Evolutionary conservation across 305 asterid genomes (phyloP), one percentile per base, ranked within the genome.

Genomic region (Solanum hybrid): DNA sequence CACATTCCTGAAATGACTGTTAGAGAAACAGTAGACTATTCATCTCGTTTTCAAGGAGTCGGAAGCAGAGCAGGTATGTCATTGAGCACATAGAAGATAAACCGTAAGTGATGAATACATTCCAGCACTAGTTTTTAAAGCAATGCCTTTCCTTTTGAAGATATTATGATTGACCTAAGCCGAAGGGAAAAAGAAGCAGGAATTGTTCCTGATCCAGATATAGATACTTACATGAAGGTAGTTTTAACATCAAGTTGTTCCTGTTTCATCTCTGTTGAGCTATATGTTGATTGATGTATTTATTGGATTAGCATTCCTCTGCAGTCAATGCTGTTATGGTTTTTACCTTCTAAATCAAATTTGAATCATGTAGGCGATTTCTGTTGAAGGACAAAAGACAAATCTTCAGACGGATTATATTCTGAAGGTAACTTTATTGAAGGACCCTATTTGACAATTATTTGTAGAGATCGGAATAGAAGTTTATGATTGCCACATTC

Each of bases 141-240:
- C 16, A 29, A 26, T 38, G 78, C 12, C 40, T 9, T 90, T 91
- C 73, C 87, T 56, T 88, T 42, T 90, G 64, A 90, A 96, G 98
- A 94, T 26, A 94, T 94, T 51, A 92, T 96, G 96, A 75, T 78
- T 77, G 97, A 95, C 93, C 93, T 96, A 69, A 94, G 93, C 88
- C 89, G 93, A 88, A 92, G 93, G 92, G 98, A 95, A 91, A 96
- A 95, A 93, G 96, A 93, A 87, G 96, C 95, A 85, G 93, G 95
- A 81, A 87, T 95, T 51, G 91, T 94, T 89, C 99, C 99, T 9
- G 97, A 96, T 94, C 95, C 96, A 76, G 97, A 93, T 87, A 88
- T 94, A 85, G 99, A 95, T 90, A 94, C 95, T 81, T 96, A 93
- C 91, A 96, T 96, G 98, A 96, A 96, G 99, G 99, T 95, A 89